Conservation (phyloP, 768 basidiomycete species). For the Porphyrellus cyaneotinctus region DNA sequence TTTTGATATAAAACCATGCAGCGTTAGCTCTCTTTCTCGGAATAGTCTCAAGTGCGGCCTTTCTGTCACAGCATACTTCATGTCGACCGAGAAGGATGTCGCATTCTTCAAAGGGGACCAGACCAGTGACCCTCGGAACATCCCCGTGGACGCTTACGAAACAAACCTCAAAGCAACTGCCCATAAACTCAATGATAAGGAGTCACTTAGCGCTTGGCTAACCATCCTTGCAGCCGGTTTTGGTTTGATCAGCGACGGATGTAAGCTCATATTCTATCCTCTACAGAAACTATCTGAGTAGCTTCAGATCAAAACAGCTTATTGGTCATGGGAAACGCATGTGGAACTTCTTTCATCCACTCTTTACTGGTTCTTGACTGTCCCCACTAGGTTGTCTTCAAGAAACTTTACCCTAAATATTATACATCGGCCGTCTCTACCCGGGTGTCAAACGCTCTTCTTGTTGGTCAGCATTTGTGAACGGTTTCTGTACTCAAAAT, state of each 20-base stretch:
- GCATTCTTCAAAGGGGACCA: slow-evolving; percentile 6
- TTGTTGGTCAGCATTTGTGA: slow-evolving; percentile 48
- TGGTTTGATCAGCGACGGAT: slow-evolving; percentile 62
- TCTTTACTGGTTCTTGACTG: slow-evolving; percentile 5
- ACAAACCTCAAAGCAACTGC: slow-evolving; percentile 19
- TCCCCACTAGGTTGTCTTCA: slow-evolving; percentile 54
- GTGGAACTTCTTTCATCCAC: slow-evolving; percentile 28
- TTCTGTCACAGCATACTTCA: slow-evolving; percentile 6
- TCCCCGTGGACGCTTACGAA: slow-evolving; percentile 24
- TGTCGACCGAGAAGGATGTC: slow-evolving; percentile 22
- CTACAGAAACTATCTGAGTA: slow-evolving; percentile 3
- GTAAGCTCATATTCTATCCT: slow-evolving; percentile 29
- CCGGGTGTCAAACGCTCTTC: slow-evolving; percentile 64
- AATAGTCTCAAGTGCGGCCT: background rate
- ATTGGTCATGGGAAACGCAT: slow-evolving; percentile 69
- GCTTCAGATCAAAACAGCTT: slow-evolving; percentile 61
- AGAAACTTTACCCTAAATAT: slow-evolving; percentile 54
- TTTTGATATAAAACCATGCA: slow-evolving; percentile 22
- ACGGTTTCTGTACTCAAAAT: background rate
- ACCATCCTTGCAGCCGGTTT: slow-evolving; percentile 63
- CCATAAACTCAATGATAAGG: slow-evolving; percentile 32
- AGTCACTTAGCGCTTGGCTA: slow-evolving; percentile 53
- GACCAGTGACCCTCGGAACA: slow-evolving; percentile 10
- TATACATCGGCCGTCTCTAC: slow-evolving; percentile 64
- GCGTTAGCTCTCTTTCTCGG: background rate